A percentile compares a stretch with the other conserved stretches of the same genome.
These are phyloP conservation scores for Lasiodiplodia hormozganensis DNA, from an alignment of 2,329 filamentous ascomycete species.

Conservation along the genomic window DNA sequence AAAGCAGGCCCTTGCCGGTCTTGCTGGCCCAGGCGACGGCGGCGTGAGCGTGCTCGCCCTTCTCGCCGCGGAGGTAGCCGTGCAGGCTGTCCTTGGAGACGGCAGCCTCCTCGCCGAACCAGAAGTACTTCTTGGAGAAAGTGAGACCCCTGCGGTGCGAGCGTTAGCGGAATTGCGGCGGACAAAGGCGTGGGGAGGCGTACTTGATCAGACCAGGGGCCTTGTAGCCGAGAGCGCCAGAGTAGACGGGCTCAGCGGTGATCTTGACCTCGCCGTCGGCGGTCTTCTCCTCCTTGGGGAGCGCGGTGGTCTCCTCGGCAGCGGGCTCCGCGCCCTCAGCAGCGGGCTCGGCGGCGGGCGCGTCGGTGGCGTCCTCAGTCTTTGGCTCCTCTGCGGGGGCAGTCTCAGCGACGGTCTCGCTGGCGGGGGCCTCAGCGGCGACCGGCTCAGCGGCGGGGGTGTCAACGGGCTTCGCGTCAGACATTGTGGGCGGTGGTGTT, in stretches of 20 bases:
- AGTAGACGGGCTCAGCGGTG: constrained; percentile 72
- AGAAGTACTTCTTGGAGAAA: constrained; percentile 91
- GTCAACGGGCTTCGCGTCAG: constrained; percentile 28
- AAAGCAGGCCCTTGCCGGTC: constrained; percentile 94
- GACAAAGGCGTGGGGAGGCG: constrained; percentile 41
- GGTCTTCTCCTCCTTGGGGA: constrained; percentile 36
- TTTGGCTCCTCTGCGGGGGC: constrained; percentile 50
- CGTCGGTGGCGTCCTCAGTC: constrained; percentile 42
- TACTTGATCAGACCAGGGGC: constrained; percentile 89
- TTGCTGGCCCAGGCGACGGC: constrained; percentile 88
- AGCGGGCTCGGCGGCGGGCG: constrained; percentile 34
- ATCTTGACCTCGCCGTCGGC: constrained; percentile 52
- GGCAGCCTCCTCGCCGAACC: constrained; percentile 63
- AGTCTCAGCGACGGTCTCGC: constrained; percentile 12
- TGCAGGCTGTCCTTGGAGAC: constrained; percentile 77
- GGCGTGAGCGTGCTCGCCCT: constrained; percentile 78
- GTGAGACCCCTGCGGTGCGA: constrained; percentile 73
- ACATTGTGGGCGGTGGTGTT: constrained; percentile 19
- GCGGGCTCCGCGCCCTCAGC: constrained; percentile 29
- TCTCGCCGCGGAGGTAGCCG: constrained; percentile 86
- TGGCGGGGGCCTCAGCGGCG: constrained; percentile 34
- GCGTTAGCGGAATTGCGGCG: constrained; percentile 5
- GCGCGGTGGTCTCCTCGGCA: constrained; percentile 49
- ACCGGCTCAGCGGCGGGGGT: constrained; percentile 45
- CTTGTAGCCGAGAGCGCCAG: constrained; percentile 90